Conservation (phyloP, 768 basidiomycete genomes). For the Punctularia strigosozonata region DNA sequence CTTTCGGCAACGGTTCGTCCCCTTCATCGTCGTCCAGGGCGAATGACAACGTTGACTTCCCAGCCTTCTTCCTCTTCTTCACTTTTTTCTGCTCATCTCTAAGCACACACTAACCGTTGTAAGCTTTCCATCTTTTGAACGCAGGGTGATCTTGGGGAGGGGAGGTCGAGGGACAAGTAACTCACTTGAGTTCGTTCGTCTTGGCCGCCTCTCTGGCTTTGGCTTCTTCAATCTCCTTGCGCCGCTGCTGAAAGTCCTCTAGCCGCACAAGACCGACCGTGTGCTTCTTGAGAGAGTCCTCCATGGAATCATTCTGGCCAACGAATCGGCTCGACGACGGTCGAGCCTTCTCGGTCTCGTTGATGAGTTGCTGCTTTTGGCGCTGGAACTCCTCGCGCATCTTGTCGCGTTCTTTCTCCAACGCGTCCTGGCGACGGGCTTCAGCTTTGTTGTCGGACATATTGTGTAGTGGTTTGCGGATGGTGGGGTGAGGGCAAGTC, state of each 20-base stretch:
- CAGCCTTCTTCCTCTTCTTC: slow-evolving; percentile 89
- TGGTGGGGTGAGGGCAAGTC: slow-evolving; percentile 8
- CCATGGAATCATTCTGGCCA: slow-evolving; percentile 89
- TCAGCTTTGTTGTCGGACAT: slow-evolving; percentile 77
- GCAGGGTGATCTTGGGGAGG: slow-evolving; percentile 2
- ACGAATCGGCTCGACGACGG: slow-evolving; percentile 85
- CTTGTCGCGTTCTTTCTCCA: slow-evolving; percentile 71
- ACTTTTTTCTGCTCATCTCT: slow-evolving; percentile 76
- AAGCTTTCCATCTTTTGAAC: slow-evolving; percentile 37
- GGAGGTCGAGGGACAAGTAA: slow-evolving; percentile 13
- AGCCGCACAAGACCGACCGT: slow-evolving; percentile 88
- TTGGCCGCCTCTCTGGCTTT: slow-evolving; percentile 83
- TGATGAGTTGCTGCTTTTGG: slow-evolving; percentile 70
- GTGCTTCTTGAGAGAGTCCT: slow-evolving; percentile 81
- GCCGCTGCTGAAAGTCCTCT: slow-evolving; percentile 84
- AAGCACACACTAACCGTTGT: slow-evolving; percentile 72
- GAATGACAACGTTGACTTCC: slow-evolving; percentile 86
- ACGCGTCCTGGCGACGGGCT: slow-evolving; percentile 77
- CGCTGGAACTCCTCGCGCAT: slow-evolving; percentile 75
- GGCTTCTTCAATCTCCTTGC: slow-evolving; percentile 85
- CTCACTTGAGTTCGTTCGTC: slow-evolving; percentile 82
- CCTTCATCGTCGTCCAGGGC: slow-evolving; percentile 70
- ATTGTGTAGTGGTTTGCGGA: no score
- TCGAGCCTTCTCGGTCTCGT: slow-evolving; percentile 87
- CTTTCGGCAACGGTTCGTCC: slow-evolving; percentile 20